Evolutionary conservation across 1,284 basidiomycete species (phyloP).

Genomic region (Phlebopus sp.): DNA sequence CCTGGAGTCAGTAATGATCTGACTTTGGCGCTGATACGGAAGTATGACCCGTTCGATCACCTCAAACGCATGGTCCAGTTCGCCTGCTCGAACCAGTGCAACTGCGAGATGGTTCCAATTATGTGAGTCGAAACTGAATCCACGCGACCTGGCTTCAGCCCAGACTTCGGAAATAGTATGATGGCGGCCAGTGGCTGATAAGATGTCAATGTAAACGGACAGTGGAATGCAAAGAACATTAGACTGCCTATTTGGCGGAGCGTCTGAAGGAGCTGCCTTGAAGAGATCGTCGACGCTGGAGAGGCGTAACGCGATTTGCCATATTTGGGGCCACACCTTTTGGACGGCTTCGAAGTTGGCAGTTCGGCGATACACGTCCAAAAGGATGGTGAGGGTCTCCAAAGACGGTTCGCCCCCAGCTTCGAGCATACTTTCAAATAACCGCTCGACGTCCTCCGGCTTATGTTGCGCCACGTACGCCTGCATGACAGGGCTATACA

Average conservation of each 20-base stretch:
- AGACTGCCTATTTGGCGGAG: constrained; percentile 34
- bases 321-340: constrained; percentile 71
- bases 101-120: constrained; percentile 91
- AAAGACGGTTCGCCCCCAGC: constrained; percentile 58
- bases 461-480: constrained; percentile 50
- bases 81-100: constrained; percentile 76
- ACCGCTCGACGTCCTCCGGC: constrained; percentile 54
- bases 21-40: constrained; percentile 48
- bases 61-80: constrained; percentile 80
- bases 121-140: constrained; percentile 83
- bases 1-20: constrained; percentile 29
- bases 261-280: constrained; percentile 15
- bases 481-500: constrained; percentile 68
- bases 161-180: constrained; percentile 67
- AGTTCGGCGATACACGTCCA: constrained; percentile 73
- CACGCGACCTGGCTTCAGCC: constrained; percentile 60
- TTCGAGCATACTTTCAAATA: constrained; percentile 57
- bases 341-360: constrained; percentile 57
- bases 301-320: constrained; percentile 48
- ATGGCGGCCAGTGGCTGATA: constrained; percentile 67
- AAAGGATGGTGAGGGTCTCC: constrained; percentile 60
- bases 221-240: constrained; percentile 76
- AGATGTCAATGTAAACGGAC: constrained; percentile 79
- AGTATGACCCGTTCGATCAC: constrained; percentile 80
- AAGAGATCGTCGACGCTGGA: constrained; percentile 37